These are phyloP conservation scores for Acacia acuminata DNA, from an alignment of 306 rosid genomes.

Conservation along the genomic window DNA sequence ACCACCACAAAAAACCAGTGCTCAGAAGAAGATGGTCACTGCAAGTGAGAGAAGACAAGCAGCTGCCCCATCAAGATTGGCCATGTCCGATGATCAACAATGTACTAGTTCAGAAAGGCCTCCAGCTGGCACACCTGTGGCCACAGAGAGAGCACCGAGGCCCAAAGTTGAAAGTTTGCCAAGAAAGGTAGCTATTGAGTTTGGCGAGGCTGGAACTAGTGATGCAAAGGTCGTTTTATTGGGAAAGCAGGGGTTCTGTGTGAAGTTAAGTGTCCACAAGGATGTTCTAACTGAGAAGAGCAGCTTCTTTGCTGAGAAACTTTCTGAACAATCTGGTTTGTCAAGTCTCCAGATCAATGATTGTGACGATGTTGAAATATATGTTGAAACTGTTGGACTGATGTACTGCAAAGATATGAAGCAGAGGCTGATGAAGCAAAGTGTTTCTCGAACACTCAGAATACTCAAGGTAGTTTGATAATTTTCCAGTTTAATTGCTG, in stretches of 20 bases:
- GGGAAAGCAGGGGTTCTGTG: conserved; percentile 93
- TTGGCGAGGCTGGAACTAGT: conserved; percentile 90
- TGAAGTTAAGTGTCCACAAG: conserved; percentile 85
- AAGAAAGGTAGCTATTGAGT: conserved; percentile 90
- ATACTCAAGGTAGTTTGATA: conserved; percentile 69
- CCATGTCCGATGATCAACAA: conserved; percentile 57
- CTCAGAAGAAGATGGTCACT: conserved; percentile 50
- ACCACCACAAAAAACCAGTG: conserved; percentile 37
- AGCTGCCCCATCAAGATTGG: conserved; percentile 55
- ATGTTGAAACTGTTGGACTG: conserved; percentile 85
- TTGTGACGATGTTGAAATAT: conserved; percentile 90
- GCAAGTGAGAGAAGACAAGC: conserved; percentile 55
- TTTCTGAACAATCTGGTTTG: conserved; percentile 48
- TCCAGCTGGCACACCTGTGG: conserved; percentile 46
- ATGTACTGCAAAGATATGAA: conserved; percentile 93
- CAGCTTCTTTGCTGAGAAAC: conserved; percentile 63
- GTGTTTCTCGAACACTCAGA: conserved; percentile 76
- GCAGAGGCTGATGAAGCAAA: conserved; percentile 87
- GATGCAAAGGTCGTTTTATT: conserved; percentile 68
- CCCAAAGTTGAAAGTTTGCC: conserved; percentile 73
- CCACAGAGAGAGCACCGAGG: conserved; percentile 58
- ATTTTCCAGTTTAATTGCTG: conserved; percentile 23
- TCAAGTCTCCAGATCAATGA: conserved; percentile 71
- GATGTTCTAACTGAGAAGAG: conserved; percentile 65
- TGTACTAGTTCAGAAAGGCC: conserved; percentile 50